Percentiles rank a stretch among this genome's conserved stretches.
phyloP scores from a whole-genome alignment of 2,329 filamentous ascomycete genomes.

The Fusarium verticillioides region DNA sequence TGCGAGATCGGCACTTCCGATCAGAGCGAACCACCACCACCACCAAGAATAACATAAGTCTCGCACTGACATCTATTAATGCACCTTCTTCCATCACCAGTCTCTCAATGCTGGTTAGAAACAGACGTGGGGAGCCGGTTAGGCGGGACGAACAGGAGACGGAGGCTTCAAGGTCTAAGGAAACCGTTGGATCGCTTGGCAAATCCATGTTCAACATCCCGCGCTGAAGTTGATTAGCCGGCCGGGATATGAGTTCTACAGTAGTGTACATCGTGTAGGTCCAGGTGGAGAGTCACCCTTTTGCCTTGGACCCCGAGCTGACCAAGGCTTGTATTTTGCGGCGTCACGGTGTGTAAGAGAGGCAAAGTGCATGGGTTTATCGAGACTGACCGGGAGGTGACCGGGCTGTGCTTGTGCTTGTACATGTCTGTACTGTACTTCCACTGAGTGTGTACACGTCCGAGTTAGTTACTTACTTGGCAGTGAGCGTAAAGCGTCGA shows the following conservation, averaged over 20 bases:
- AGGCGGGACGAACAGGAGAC: conserved; percentile 25
- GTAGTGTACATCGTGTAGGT: not conserved
- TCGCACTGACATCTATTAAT: not conserved
- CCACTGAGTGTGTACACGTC: not conserved
- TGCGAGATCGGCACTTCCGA: conserved; percentile 39
- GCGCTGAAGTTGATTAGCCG: conserved; percentile 16
- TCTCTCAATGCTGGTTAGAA: conserved; percentile 7
- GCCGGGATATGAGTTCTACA: conserved; percentile 4
- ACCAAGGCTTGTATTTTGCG: conserved; percentile 1
- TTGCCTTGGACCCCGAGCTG: conserved; percentile 8
- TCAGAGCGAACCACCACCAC: conserved; percentile 7
- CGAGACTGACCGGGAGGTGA: conserved; percentile 12
- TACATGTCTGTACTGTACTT: not conserved
- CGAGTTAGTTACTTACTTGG: conserved; percentile 11
- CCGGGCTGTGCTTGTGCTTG: conserved; percentile 3
- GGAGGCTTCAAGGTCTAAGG: not conserved
- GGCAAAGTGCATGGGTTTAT: conserved; percentile 30
- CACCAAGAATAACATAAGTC: not conserved
- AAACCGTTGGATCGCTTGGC: conserved; percentile 11
- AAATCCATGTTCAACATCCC: conserved; percentile 26
- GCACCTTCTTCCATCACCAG: conserved; percentile 13
- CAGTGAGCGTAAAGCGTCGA: conserved; percentile 6
- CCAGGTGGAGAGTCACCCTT: conserved; percentile 12
- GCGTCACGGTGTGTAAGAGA: conserved; percentile 7
- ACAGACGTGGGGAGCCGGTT: conserved; percentile 19